Evolutionary conservation across 2,329 filamentous ascomycete genomes (phyloP).

Genomic region (Elsinoe ampelina): DNA sequence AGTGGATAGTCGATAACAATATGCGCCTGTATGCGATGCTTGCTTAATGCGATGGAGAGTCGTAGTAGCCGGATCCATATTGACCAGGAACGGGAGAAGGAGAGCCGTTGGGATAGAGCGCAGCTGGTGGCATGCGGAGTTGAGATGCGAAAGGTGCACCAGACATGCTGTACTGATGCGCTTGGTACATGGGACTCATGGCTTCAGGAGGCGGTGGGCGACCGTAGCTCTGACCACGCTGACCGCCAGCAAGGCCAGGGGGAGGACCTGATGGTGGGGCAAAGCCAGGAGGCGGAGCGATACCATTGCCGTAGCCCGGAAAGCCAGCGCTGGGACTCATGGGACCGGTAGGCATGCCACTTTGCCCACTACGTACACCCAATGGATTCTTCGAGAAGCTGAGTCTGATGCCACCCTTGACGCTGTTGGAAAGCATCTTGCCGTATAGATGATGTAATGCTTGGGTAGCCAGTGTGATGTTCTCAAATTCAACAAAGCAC

Average conservation of each 20-base stretch:
- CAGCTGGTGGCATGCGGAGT: slow-evolving; percentile 9
- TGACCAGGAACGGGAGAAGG: slow-evolving; percentile 1
- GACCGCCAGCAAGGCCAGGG: neutral
- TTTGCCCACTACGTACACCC: slow-evolving; percentile 74
- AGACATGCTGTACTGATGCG: slow-evolving; percentile 13
- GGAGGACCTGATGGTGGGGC: slow-evolving; percentile 44
- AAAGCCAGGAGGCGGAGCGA: slow-evolving; percentile 70
- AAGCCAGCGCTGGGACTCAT: slow-evolving; percentile 45
- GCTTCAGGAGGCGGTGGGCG: neutral
- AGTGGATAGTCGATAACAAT: neutral
- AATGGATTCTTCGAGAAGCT: slow-evolving; percentile 97
- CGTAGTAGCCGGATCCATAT: slow-evolving; percentile 9
- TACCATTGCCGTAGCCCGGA: slow-evolving; percentile 51
- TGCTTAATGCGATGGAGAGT: slow-evolving; percentile 8
- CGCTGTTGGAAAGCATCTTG: slow-evolving; percentile 74
- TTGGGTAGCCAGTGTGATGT: slow-evolving; percentile 84
- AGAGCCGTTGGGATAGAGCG: slow-evolving; percentile 7
- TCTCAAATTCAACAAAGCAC: slow-evolving; percentile 98
- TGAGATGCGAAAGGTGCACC: slow-evolving; percentile 12
- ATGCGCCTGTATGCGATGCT: neutral
- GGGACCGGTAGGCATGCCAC: slow-evolving; percentile 43
- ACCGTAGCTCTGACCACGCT: neutral
- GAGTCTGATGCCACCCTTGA: slow-evolving; percentile 87
- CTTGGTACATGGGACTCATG: slow-evolving; percentile 13
- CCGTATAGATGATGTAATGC: slow-evolving; percentile 85